phyloP scores from a whole-genome alignment of 768 basidiomycete genomes.

The Leucogyrophana mollusca region DNA sequence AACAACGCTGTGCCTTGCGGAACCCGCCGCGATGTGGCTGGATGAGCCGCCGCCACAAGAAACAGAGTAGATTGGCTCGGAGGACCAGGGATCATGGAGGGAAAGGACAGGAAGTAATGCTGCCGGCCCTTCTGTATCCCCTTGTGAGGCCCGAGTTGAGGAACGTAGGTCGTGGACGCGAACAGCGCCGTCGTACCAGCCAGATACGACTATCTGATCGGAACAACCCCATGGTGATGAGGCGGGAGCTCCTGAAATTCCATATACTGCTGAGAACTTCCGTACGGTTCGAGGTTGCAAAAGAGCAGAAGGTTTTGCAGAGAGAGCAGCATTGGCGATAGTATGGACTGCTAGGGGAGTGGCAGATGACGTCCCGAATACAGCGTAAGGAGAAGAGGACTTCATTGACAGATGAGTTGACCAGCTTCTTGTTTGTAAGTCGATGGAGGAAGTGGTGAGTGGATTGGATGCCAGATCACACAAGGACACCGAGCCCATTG shows the following conservation, averaged over 20 bases:
- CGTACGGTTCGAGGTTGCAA: conserved; percentile 38
- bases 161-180: conserved; percentile 75
- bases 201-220: conserved; percentile 70
- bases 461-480: conserved; percentile 23
- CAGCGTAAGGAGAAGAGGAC: conserved; percentile 57
- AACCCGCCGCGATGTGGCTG: conserved; percentile 71
- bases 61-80: conserved; percentile 74
- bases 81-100: conserved; percentile 65
- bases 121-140: conserved; percentile 21
- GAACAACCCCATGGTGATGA: conserved; percentile 70
- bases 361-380: conserved; percentile 59
- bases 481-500: conserved; percentile 48
- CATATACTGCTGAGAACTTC: conserved; percentile 64
- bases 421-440: conserved; percentile 62
- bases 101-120: conserved; percentile 58
- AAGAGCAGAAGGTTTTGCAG: conserved; percentile 44
- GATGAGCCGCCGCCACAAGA: conserved; percentile 70
- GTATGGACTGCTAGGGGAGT: conserved; percentile 57
- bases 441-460: conserved; percentile 28
- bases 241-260: conserved; percentile 57
- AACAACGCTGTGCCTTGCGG: conserved; percentile 73
- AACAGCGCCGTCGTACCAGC: conserved; percentile 80
- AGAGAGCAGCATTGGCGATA: conserved; percentile 47
- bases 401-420: conserved; percentile 52
- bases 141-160: conserved; percentile 19